Percentiles rank a stretch among this genome's conserved stretches.
Evolutionary conservation across 441 rosid genomes (phyloP).

Genomic region (Arabidopsis lyrata): DNA sequence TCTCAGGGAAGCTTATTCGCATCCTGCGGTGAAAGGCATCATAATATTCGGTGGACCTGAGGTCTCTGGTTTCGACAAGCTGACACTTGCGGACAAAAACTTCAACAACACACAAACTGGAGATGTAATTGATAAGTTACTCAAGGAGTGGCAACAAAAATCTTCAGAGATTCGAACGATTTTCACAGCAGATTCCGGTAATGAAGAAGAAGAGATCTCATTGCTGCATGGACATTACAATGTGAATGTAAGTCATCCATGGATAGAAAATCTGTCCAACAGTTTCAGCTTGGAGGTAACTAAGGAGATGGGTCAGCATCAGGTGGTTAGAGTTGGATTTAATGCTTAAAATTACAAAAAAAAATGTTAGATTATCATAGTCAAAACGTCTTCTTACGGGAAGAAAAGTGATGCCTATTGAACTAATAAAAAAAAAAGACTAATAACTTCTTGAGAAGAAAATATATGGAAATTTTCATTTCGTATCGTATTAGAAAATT

Average conservation of each 20-base stretch:
- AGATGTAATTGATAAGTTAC: slow-evolving; percentile 72
- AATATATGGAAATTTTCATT: not conserved
- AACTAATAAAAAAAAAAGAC: too few species aligned
- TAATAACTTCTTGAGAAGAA: too few species aligned
- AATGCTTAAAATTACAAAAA: slow-evolving; percentile 2
- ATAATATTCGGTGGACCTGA: slow-evolving; percentile 71
- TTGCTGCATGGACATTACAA: slow-evolving; percentile 68
- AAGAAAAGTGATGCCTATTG: too few species aligned
- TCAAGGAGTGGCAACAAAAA: slow-evolving; percentile 59
- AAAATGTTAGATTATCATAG: not conserved
- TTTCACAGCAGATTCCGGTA: slow-evolving; percentile 26
- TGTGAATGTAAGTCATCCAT: slow-evolving; percentile 51
- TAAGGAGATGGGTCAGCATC: slow-evolving; percentile 37
- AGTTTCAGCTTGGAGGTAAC: slow-evolving; percentile 47
- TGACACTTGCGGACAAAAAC: slow-evolving; percentile 59
- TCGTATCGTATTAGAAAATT: not conserved
- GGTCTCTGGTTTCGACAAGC: slow-evolving; percentile 58
- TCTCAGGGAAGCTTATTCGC: slow-evolving; percentile 70
- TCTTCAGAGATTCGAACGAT: not conserved
- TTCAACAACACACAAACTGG: slow-evolving; percentile 64
- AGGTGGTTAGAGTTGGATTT: slow-evolving; percentile 33
- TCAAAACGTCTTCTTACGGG: not conserved
- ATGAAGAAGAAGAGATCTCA: slow-evolving; percentile 49
- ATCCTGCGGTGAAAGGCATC: slow-evolving; percentile 74
- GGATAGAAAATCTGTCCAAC: slow-evolving; percentile 37